Base-by-base conservation (phyloP, 495 filamentous ascomycete genomes). In the Neurospora cerealis region DNA sequence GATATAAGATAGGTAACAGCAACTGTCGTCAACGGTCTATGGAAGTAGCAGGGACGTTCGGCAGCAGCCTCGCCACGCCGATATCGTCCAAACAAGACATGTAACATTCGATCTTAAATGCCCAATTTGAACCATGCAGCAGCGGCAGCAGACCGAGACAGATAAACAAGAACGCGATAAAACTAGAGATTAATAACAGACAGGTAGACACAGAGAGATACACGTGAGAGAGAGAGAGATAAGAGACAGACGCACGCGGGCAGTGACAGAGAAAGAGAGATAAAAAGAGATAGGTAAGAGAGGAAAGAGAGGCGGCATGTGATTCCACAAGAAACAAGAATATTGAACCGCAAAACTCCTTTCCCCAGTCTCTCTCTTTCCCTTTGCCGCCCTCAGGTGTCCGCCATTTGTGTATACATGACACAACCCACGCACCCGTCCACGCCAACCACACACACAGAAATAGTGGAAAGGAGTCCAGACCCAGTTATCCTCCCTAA, bases 141-240 rank as follows among this genome's bases (percentile, higher is more conserved):
- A 41, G 42, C 69, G 46, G 13, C 69, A 73, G 41, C 69, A 41
- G 71, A 70, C 41, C 69, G 13, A 74, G 62, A 36, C 66, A 72
- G 44, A 62, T 40, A 69, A 73, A 77, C 73, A 73, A 79, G 75
- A 70, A 75, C 78, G 70, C 80, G 75, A 78, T 72, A 75, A 66
- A 66, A 66, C 54, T 66, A 66, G 28, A 66, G 28, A 80, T 81
- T 81, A 81, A 78, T 79, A 80, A 79, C 79, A 75, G 74, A 78
- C 77, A 79, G 77, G 72, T 66, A 66, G 54, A 34, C 54, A 19
- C 54, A 32, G 48, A 62, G 48, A 62, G 21, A 62, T 32, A 62
- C 48, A 32, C 48, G 48, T 62, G 24, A 62, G 48, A 62, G 48
- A 54, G 46, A 66, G 24, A 32, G 48, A 73, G 17, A 17, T 46